Conservation (phyloP, 2,329 filamentous ascomycete genomes). For the Chalaropsis thielavioides region DNA sequence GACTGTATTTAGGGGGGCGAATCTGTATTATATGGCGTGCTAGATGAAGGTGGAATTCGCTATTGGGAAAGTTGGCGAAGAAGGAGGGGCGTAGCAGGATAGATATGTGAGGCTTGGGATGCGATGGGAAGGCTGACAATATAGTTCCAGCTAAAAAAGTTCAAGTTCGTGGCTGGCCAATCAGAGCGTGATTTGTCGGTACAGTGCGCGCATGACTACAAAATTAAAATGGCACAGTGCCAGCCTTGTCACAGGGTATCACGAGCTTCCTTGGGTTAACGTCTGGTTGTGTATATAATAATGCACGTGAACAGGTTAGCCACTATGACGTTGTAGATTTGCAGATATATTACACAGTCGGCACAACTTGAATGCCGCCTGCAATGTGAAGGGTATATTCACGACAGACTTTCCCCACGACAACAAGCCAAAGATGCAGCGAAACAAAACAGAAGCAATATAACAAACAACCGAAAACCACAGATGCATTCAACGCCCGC, state of each 20-base stretch:
- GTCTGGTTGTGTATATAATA: no score
- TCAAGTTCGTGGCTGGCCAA: not conserved
- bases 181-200: not conserved
- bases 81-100: not conserved
- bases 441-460: not conserved
- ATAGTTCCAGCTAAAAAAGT: not conserved
- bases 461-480: not conserved
- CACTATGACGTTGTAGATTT: no score
- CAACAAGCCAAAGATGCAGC: not conserved
- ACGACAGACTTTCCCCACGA: not conserved
- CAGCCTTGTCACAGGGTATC: not conserved
- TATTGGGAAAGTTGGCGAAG: not conserved
- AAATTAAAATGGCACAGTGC: not conserved
- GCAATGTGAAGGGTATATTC: constrained; percentile 11
- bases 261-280: not conserved
- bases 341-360: not conserved
- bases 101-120: not conserved
- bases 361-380: not conserved
- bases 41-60: not conserved
- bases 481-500: not conserved
- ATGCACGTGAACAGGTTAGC: no score
- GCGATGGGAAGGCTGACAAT: not conserved
- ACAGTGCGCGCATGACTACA: not conserved
- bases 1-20: not conserved
- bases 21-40: not conserved